Evolutionary conservation across 148 eudicot genomes (phyloP).

Genomic region (Bassia scoparia): DNA sequence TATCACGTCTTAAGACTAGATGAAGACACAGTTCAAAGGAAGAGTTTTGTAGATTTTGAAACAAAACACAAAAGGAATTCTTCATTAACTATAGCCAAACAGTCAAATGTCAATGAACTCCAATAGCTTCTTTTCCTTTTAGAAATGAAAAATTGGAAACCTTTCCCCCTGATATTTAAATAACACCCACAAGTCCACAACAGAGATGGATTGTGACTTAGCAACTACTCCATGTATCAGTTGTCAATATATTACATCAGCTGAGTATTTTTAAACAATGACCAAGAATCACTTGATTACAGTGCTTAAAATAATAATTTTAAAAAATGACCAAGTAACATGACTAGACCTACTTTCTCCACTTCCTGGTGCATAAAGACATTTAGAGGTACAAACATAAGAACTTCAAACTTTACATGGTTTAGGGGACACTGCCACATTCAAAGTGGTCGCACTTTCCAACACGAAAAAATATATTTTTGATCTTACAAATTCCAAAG

Average conservation of each 20-base stretch:
- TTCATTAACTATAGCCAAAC: too few species aligned
- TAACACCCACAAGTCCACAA: neutral
- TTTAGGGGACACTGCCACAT: neutral
- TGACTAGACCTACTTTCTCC: neutral
- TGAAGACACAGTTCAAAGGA: too few species aligned
- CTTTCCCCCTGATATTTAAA: neutral
- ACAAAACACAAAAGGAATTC: too few species aligned
- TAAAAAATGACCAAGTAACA: neutral
- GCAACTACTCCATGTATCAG: too few species aligned
- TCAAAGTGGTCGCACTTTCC: too few species aligned
- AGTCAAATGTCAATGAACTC: slow-evolving; percentile 1
- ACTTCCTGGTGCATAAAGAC: neutral
- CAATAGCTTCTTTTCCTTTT: neutral
- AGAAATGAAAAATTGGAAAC: neutral
- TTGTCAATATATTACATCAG: too few species aligned
- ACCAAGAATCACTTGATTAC: neutral
- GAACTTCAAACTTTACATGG: neutral
- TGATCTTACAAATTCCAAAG: neutral
- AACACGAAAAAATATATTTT: neutral
- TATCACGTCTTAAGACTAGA: too few species aligned
- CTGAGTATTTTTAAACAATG: neutral
- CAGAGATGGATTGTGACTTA: neutral
- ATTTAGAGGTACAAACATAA: too few species aligned
- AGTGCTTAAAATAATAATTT: neutral
- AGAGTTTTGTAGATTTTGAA: too few species aligned